phyloP scores from a whole-genome alignment of 1,284 basidiomycete species.

The Ceratorhiza oryzae-sativae region DNA sequence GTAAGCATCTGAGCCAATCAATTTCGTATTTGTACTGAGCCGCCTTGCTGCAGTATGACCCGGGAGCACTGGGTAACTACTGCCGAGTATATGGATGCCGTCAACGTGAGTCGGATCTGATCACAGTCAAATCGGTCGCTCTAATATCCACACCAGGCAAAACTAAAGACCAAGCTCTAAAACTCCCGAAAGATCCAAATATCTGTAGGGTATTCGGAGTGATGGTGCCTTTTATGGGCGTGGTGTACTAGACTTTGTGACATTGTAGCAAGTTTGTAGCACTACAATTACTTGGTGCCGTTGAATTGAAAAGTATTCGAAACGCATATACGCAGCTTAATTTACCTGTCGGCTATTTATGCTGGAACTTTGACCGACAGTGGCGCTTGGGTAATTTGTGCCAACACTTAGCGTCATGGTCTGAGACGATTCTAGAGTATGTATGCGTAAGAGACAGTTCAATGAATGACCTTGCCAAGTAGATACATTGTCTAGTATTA shows the following conservation, averaged over 20 bases:
- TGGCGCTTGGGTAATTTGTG: too few species aligned
- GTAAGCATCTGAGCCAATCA: conserved; percentile 22
- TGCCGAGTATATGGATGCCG: conserved; percentile 88
- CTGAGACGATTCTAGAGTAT: too few species aligned
- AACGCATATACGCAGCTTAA: not conserved
- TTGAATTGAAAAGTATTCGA: not conserved
- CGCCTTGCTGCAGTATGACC: conserved; percentile 63
- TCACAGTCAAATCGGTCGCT: too few species aligned
- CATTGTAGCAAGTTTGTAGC: not conserved
- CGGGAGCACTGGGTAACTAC: conserved; percentile 95
- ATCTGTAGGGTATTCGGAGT: not conserved
- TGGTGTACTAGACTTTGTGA: not conserved
- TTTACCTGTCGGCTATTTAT: not conserved
- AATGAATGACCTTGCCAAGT: not conserved
- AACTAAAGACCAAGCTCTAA: conserved; percentile 24
- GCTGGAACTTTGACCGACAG: too few species aligned
- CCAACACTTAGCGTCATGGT: too few species aligned
- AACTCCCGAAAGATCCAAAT: not conserved
- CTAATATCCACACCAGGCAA: not conserved
- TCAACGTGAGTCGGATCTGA: conserved; percentile 63
- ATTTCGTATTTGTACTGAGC: not conserved
- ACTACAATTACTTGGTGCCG: not conserved
- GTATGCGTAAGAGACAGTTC: too few species aligned
- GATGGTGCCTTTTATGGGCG: not conserved
- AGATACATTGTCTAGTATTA: not conserved